These are phyloP conservation scores for Chenopodium album DNA, from an alignment of 148 eudicot genomes.

Conservation along the genomic window DNA sequence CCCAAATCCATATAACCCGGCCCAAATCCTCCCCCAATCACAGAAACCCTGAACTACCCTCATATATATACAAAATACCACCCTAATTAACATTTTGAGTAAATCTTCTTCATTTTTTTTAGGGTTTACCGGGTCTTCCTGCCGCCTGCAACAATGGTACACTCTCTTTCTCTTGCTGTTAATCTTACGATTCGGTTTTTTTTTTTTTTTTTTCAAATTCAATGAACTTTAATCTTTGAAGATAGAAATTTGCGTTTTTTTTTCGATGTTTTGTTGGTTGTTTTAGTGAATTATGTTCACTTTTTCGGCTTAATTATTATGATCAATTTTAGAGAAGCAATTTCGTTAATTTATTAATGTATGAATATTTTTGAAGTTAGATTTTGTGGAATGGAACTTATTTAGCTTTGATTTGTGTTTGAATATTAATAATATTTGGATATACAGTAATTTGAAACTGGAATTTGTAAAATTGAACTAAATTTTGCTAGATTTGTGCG, in stretches of 20 bases:
- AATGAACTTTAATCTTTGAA: too few relatives aligned
- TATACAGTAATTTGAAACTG: neutral
- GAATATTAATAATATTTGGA: too few relatives aligned
- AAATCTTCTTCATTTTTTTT: neutral
- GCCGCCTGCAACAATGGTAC: slow-evolving; percentile 8
- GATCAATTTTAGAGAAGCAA: neutral
- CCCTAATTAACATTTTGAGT: neutral
- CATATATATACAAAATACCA: neutral
- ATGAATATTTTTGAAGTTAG: neutral
- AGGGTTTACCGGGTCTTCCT: neutral
- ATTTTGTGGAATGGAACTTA: neutral
- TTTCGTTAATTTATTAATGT: too few relatives aligned
- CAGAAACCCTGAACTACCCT: neutral
- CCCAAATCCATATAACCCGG: neutral
- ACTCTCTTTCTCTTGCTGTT: neutral
- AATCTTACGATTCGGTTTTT: neutral
- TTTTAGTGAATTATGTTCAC: neutral
- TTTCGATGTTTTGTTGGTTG: neutral
- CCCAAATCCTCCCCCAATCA: neutral
- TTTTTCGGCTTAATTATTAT: neutral
- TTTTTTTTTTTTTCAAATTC: neutral
- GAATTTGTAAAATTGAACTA: neutral
- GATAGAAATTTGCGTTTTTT: neutral
- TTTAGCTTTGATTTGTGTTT: neutral
- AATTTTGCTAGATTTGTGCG: neutral